Base-by-base conservation (phyloP, 2,329 filamentous ascomycete genomes). In the Paradendryphiella salina region DNA sequence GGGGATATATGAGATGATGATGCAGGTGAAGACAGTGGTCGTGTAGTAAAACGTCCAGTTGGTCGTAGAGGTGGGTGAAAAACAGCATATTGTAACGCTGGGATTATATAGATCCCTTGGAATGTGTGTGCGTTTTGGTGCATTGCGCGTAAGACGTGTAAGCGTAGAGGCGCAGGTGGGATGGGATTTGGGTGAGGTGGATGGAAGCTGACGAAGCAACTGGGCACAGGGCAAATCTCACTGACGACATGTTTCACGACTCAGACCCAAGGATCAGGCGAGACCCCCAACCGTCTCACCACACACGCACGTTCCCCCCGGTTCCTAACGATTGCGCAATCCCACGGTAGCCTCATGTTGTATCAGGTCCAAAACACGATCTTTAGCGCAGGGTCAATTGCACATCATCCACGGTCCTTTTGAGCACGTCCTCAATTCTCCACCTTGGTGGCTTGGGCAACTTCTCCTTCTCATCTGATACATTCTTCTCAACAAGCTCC, bases 361-460 rank as follows among this genome's bases (percentile, higher is more conserved):
- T 26, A 23, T 26, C 21, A 14, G 21, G 17, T 41, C 10, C 28
- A 13, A n/a, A 21, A 18, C 10, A 14, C 39, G 4, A n/a, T 21
- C 14, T 42, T 20, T 84, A 91, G 73, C 84, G 81, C 69, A 95
- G 77, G 41, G 85, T 83, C 46, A 81, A 66, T 77, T 94, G 90
- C 64, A 87, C 83, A 73, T 95, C 90, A 63, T 87, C 82, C 17
- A 87, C 88, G 56, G 89, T 89, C 45, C 82, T 79, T 60, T 82
- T 83, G 58, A 96, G 79, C 46, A 94, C 85, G 59, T 90, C 87
- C 59, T 89, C 82, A 14, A 92, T 73, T 56, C 80, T 81, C 92
- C 92, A 96, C 61, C 92, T 80, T 9, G 92, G 92, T 46, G 89
- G 83, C 33, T 74, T 79, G 43, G 84, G 64, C n/a, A 73, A 67